Evolutionary conservation across 1,284 basidiomycete species (phyloP), one percentile per base, ranked within the genome.

Genomic region (Moesziomyces sp.): DNA sequence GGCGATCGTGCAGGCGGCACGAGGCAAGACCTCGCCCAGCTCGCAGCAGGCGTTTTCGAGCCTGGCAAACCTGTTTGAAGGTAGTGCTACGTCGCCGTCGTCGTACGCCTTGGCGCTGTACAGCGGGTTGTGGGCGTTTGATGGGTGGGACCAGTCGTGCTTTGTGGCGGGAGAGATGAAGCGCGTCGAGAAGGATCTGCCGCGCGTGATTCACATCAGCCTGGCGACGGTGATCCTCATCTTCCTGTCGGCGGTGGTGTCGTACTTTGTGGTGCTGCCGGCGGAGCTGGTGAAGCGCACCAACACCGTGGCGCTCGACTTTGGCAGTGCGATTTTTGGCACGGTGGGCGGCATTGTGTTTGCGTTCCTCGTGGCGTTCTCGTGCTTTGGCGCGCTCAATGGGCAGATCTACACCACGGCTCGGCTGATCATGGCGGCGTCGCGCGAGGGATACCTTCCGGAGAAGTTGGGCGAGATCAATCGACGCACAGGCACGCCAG

Each of bases 41-140:
- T 76, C 75, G 9, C 46, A 49, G 9, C 50, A 64, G 7, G 79
- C 77, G 0, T 79, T 80, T 45, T 55, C 57, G 8, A 78, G 74
- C n/a, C 19, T 81, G 3, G 16, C 58, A 11, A 40, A 38, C 18
- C 80, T 93, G 18, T 97, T 97, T 76, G 86, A 87, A 8, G 90
- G 89, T 3, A 91, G 93, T 4, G 92, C 91, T 56, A 88, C 83
- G 8, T 91, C 91, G 62, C 91, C 93, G 1, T 91, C 93, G 3
- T 87, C 90, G 3, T 99, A 94, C 85, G 94, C 96, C 5, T 87
- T 99, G 13, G 97, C 96, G 0, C 86, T 98, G 4, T 99, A 98
- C 85, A 96, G 93, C 13, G 94, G 94, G 0, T 85, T 99, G 1
- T 99, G 94, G 94, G 94, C 94, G 1, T 94, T 93, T 78, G 93